Evolutionary conservation across 1,139 yeast genomes (phyloP).

Genomic region (Kodamaea anthophila): DNA sequence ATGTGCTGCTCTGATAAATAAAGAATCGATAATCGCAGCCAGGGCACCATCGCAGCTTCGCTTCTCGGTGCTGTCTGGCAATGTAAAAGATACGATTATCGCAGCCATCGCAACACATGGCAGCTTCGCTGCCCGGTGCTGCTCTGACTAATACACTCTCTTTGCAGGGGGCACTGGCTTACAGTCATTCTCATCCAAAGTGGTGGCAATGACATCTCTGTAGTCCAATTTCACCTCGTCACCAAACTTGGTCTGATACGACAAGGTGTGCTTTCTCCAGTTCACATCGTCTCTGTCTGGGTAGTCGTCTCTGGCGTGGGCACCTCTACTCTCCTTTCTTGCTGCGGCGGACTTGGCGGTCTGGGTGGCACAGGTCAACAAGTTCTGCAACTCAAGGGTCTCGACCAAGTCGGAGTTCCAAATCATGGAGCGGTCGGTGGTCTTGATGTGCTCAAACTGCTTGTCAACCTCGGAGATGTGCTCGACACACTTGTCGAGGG

Average conservation of each 20-base stretch:
- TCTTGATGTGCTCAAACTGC: slow-evolving; percentile 61
- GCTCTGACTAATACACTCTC: slow-evolving; percentile 74
- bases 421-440: slow-evolving; percentile 95
- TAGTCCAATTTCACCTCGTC: slow-evolving; percentile 70
- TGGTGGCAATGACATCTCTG: slow-evolving; percentile 78
- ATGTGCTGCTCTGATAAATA: no score
- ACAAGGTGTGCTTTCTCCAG: slow-evolving; percentile 98
- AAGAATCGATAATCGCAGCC: no score
- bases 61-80: no score
- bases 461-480: slow-evolving; percentile 73
- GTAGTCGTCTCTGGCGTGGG: slow-evolving; percentile 97
- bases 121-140: no score
- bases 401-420: slow-evolving; percentile 98
- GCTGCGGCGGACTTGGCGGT: slow-evolving; percentile 93
- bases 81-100: no score
- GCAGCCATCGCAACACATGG: no score
- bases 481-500: slow-evolving; percentile 86
- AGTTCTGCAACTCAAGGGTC: slow-evolving; percentile 92
- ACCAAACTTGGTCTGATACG: slow-evolving; percentile 78
- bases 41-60: no score
- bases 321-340: slow-evolving; percentile 97
- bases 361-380: slow-evolving; percentile 95
- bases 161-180: slow-evolving; percentile 94
- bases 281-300: slow-evolving; percentile 91
- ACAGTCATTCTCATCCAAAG: slow-evolving; percentile 89